Percentiles rank a stretch among this genome's conserved stretches.
These are phyloP conservation scores for Chlorella ohadii DNA, from an alignment of 139 green algal genomes.

Conservation along the genomic window DNA sequence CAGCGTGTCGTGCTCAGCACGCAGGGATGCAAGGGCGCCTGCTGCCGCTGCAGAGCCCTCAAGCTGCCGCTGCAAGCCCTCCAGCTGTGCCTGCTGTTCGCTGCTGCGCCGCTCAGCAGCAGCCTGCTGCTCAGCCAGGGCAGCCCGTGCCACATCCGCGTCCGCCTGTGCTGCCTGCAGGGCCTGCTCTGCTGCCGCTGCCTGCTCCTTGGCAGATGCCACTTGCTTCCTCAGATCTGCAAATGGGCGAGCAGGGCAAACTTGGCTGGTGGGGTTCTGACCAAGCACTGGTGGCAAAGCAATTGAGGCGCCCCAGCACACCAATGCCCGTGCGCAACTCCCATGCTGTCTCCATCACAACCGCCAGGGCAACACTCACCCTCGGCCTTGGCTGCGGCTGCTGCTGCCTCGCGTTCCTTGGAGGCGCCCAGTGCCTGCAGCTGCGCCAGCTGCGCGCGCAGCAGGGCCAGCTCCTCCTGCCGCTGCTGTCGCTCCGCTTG, in stretches of 20 bases:
- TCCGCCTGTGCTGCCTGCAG: background rate
- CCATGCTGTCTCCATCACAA: background rate
- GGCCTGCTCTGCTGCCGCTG: background rate
- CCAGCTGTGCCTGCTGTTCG: background rate
- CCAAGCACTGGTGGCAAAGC: no score
- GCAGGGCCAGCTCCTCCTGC: background rate
- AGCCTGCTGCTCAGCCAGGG: background rate
- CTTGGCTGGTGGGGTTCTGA: background rate
- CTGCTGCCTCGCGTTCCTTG: background rate
- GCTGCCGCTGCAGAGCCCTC: background rate
- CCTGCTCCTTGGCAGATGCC: background rate
- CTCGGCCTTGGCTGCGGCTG: background rate
- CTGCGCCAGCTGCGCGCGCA: conserved; percentile 5
- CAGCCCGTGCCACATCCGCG: background rate
- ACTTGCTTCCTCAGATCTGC: conserved; percentile 18
- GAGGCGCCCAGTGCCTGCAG: background rate
- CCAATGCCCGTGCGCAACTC: no score
- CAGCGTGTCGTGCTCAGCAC: background rate
- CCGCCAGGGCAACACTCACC: background rate
- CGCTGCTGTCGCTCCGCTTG: background rate
- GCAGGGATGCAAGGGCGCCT: background rate
- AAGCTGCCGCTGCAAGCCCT: background rate
- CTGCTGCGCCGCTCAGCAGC: background rate
- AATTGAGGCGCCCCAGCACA: no score
- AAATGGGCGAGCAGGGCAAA: background rate